These are phyloP conservation scores for Candida albicans DNA, from an alignment of 1,139 yeast species.

Conservation along the genomic window DNA sequence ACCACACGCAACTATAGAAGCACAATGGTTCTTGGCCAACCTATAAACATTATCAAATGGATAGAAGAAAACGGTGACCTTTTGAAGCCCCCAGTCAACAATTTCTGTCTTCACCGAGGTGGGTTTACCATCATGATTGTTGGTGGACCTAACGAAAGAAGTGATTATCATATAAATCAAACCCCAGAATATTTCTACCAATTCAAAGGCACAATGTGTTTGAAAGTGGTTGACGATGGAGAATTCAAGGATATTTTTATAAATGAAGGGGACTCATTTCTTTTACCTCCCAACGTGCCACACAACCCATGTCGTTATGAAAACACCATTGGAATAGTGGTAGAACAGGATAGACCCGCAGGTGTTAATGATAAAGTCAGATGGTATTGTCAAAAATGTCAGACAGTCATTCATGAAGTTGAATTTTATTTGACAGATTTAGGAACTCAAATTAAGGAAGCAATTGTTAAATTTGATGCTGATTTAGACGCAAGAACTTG, in stretches of 20 bases:
- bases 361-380: constrained; percentile 68
- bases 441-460: constrained; percentile 88
- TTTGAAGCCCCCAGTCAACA: constrained; percentile 89
- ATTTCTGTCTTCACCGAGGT: constrained; percentile 84
- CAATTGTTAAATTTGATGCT: constrained; percentile 68
- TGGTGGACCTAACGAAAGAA: constrained; percentile 93
- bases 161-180: constrained; percentile 90
- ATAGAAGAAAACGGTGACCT: constrained; percentile 70
- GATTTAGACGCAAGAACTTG: constrained; percentile 71
- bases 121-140: constrained; percentile 94
- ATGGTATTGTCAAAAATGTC: constrained; percentile 83
- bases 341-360: constrained; percentile 89
- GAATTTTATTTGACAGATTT: constrained; percentile 77
- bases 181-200: constrained; percentile 94
- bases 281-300: constrained; percentile 82
- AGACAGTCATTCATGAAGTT: constrained; percentile 61
- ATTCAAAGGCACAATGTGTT: constrained; percentile 81
- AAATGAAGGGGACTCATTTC: constrained; percentile 82
- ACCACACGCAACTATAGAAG: neutral
- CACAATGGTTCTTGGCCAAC: constrained; percentile 55
- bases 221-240: constrained; percentile 80
- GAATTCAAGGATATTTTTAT: constrained; percentile 73
- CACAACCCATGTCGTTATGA: constrained; percentile 89
- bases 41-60: constrained; percentile 81
- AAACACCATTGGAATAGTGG: constrained; percentile 85